These are phyloP conservation scores for Zygosaccharomyces gambellarensis DNA, from an alignment of 805 yeast genomes.

Conservation along the genomic window DNA sequence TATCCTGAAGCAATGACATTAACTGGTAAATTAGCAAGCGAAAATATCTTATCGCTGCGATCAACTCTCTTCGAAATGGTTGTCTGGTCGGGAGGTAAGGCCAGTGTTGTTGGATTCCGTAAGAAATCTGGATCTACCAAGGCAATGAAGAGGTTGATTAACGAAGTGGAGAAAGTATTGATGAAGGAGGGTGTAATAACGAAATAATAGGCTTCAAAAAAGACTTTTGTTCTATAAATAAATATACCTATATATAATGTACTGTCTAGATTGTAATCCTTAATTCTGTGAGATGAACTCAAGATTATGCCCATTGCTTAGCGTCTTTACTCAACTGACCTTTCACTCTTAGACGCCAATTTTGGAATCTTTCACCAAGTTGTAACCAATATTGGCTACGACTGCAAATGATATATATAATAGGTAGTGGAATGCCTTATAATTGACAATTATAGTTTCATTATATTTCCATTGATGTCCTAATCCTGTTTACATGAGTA, in stretches of 20 bases:
- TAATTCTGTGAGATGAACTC: not conserved
- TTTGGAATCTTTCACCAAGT: too few species aligned
- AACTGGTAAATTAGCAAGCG: constrained; percentile 58
- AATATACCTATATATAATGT: not conserved
- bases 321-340: too few species aligned
- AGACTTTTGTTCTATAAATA: not conserved
- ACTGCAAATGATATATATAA: too few species aligned
- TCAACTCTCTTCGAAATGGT: constrained; percentile 59
- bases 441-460: too few species aligned
- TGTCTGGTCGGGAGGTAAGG: constrained; percentile 42
- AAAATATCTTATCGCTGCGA: constrained; percentile 57
- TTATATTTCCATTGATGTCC: too few species aligned
- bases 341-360: too few species aligned
- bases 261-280: not conserved
- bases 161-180: constrained; percentile 61
- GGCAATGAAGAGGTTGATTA: constrained; percentile 54
- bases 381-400: too few species aligned
- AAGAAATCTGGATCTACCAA: constrained; percentile 62
- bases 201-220: constrained; percentile 4
- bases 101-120: constrained; percentile 53
- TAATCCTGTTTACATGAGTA: too few species aligned
- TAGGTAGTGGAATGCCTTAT: too few species aligned
- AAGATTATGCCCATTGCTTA: not conserved
- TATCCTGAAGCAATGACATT: constrained; percentile 42
- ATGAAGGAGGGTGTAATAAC: constrained; percentile 52